Evolutionary conservation across 2,329 filamentous ascomycete genomes (phyloP).

Genomic region (Lojkania enalia): DNA sequence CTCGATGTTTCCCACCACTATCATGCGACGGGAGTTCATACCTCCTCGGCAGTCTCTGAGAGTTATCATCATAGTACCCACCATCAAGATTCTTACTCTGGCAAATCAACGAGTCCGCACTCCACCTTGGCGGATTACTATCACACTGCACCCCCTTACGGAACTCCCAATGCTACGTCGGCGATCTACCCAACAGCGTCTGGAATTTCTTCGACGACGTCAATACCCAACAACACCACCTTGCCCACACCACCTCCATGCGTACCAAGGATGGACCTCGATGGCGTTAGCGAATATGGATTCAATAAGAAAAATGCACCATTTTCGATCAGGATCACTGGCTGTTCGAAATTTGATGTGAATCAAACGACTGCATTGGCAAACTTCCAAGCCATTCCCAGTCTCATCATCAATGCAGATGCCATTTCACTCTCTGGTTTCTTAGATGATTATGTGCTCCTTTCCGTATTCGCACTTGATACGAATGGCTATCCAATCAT

Average conservation of each 20-base stretch:
- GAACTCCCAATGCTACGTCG: slow-evolving; percentile 4
- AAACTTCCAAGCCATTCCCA: slow-evolving; percentile 5
- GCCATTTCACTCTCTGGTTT: slow-evolving; percentile 5
- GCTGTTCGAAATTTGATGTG: slow-evolving; percentile 6
- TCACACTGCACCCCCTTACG: slow-evolving; percentile 3
- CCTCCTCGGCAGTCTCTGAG: too few relatives aligned
- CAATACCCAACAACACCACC: slow-evolving; percentile 2
- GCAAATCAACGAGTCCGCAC: not conserved
- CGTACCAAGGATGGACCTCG: slow-evolving; percentile 4
- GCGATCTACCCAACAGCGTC: slow-evolving; percentile 1
- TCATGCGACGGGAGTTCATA: too few relatives aligned
- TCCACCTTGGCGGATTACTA: not conserved
- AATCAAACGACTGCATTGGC: slow-evolving; percentile 7
- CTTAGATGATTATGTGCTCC: slow-evolving; percentile 7
- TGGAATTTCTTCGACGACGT: slow-evolving; percentile 3
- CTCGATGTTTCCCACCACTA: slow-evolving; percentile 1
- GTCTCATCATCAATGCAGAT: not conserved
- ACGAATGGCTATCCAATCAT: slow-evolving; percentile 3
- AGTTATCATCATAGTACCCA: too few relatives aligned
- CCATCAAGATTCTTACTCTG: slow-evolving; percentile 1
- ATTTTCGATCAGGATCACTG: slow-evolving; percentile 4
- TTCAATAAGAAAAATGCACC: slow-evolving; percentile 6
- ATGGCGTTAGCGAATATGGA: slow-evolving; percentile 2
- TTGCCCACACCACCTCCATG: slow-evolving; percentile 3
- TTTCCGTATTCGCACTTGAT: slow-evolving; percentile 9